Conservation (phyloP, 139 green algal genomes). For the Closterium sp. region DNA sequence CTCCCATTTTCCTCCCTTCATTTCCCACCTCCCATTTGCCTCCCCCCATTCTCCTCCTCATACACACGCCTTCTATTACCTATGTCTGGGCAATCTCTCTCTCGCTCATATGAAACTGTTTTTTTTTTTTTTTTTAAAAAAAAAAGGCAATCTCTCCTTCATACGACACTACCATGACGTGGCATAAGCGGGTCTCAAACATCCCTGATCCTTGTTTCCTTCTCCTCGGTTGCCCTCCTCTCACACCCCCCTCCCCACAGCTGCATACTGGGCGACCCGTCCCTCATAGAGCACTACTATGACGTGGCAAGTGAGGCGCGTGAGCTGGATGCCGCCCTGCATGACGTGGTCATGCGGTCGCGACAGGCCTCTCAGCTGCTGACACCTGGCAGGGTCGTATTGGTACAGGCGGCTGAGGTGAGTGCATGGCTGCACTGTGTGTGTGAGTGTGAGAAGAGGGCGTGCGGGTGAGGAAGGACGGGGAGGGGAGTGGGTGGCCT, state of each 20-base stretch:
- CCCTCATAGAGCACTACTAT: constrained; percentile 15
- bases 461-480: too few species aligned
- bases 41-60: too few species aligned
- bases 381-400: background rate
- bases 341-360: background rate
- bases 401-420: background rate
- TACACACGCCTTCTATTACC: too few species aligned
- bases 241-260: background rate
- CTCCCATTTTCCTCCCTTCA: too few species aligned
- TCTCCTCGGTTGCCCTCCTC: background rate
- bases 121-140: too few species aligned
- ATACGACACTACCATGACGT: too few species aligned
- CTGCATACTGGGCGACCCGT: background rate
- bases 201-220: background rate
- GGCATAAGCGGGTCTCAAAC: too few species aligned
- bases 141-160: background rate
- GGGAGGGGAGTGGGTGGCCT: too few species aligned
- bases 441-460: too few species aligned
- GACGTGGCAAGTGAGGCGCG: constrained; percentile 1
- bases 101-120: too few species aligned
- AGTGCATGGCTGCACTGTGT: background rate
- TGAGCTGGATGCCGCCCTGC: background rate
- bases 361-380: background rate
- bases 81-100: too few species aligned
- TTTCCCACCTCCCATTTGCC: too few species aligned